Percentiles rank a stretch among this genome's conserved stretches.
phyloP scores from a whole-genome alignment of 371 early-diverging fungal genomes.

The Syncephalastrum sp. region DNA sequence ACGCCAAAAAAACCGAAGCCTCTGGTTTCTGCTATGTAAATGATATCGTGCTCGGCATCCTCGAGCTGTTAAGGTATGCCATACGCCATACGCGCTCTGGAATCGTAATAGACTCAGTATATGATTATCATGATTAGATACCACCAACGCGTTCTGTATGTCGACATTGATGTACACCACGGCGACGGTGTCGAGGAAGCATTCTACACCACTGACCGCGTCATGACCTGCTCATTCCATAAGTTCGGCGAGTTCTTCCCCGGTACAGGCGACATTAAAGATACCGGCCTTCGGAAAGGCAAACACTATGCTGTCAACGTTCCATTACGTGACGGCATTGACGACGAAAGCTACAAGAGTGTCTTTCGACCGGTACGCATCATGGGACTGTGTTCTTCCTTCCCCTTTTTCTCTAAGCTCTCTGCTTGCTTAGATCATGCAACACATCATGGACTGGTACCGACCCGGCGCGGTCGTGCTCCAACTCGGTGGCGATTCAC shows the following conservation, averaged over 20 bases:
- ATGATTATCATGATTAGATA: conserved; percentile 26
- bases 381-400: background rate
- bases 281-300: conserved; percentile 73
- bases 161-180: conserved; percentile 98
- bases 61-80: conserved; percentile 75
- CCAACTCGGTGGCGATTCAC: conserved; percentile 98
- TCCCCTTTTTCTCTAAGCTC: background rate
- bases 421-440: conserved; percentile 16
- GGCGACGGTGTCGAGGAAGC: conserved; percentile 99
- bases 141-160: conserved; percentile 91
- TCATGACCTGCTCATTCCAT: conserved; percentile 97
- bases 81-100: background rate
- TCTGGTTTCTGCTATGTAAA: conserved; percentile 98
- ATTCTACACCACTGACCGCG: conserved; percentile 95
- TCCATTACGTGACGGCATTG: conserved; percentile 93
- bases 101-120: too few species aligned
- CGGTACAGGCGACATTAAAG: conserved; percentile 78
- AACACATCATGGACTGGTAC: conserved; percentile 83
- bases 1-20: conserved; percentile 92
- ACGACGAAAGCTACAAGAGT: conserved; percentile 80
- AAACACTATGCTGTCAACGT: conserved; percentile 86
- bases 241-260: conserved; percentile 98
- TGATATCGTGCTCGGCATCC: conserved; percentile 93
- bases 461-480: conserved; percentile 94
- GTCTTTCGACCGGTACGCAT: conserved; percentile 71